Evolutionary conservation across 2,329 filamentous ascomycete species (phyloP), one percentile per base, ranked within the genome.

Genomic region (Septoria petroselini): DNA sequence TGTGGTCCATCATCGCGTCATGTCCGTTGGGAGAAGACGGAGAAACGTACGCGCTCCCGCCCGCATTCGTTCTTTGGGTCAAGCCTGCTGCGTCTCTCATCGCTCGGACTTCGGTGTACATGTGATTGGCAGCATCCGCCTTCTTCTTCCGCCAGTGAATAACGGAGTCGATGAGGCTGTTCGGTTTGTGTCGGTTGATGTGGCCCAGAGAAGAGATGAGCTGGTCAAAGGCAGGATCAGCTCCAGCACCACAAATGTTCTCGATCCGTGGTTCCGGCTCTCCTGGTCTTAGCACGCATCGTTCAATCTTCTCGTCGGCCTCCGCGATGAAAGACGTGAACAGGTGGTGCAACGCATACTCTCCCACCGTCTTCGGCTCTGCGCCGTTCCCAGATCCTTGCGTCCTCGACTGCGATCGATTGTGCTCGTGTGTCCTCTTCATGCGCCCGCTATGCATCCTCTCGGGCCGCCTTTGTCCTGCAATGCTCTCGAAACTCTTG

Each of bases 71-170:
- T 21, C 61, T 57, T 31, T 63, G 62, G 7, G 61, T 65, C 15
- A 54, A 34, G 8, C 49, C 54, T 12, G 31, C 35, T 7, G 56
- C 38, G 14, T 66, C 62, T 14, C 59, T 58, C 30, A 62, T 37
- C 11, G 53, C 48, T 46, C 62, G 57, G 21, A 67, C 48, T 50
- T 68, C 65, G 19, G 53, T 60, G 44, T 61, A 63, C 18, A 68
- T 61, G 18, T 54, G 64, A 37, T 69, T 68, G 21, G 91, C 90
- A 17, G 86, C 83, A 69, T 97, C 91, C 58, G 90, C 95, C 73
- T 97, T 97, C 58, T 83, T 88, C 70, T 96, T 97, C 48, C 93
- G 84, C 93, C 93, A 98, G 25, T 95, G 80, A 88, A 98, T 98
- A 68, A 98, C 90, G 15, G 88, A 91, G 69, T 98, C 93, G 63